Base-by-base conservation (phyloP, 2,329 filamentous ascomycete species). In the Xylaria polymorpha region DNA sequence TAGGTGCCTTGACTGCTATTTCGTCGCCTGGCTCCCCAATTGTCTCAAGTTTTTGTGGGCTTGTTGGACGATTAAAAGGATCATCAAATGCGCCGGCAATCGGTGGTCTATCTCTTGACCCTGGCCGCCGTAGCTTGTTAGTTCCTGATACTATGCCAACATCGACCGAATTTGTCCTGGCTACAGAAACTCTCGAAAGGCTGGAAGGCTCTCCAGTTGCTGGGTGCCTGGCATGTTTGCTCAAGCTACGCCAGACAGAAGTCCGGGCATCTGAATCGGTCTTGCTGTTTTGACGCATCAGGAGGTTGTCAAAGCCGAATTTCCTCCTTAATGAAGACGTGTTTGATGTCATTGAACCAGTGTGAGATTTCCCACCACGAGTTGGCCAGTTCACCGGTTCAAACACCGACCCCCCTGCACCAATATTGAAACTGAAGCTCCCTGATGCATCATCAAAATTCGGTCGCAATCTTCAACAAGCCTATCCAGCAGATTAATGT, bases 391-490 rank as follows among this genome's bases (percentile, higher is more conserved):
- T 88, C 68, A 89, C 81, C 1, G 88, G 88, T 58, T 91, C 90
- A 68, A 87, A 88, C 6, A 83, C 79, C 61, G 84, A 79, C 65
- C 82, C 77, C 73, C 83, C 80, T 65, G 85, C 80, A 22, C 81
- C 80, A 4, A 82, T 76, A 46, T 78, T 68, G 48, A 68, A 55
- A 37, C 46, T 77, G 51, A 82, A 78, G 35, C 79, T 76, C 29
- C 75, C 65, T 6, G 72, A 55, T 15, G 68, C 75, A 37, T 92
- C 90, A 61, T 94, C 92, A 75, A 97, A n/a, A 98, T 90, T 37
- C 90, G 88, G 65, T 97, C 93, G 71, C 92, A 94, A 77, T 97
- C 94, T 71, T 97, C 93, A 0, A 98, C 94, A 25, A 98, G 86
- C 22, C 93, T 90, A 80, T 98, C 94, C 55, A 98, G 85, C 15